Evolutionary conservation across 169 alveolate species (phyloP).

Genomic region (Blepharisma undulans): DNA sequence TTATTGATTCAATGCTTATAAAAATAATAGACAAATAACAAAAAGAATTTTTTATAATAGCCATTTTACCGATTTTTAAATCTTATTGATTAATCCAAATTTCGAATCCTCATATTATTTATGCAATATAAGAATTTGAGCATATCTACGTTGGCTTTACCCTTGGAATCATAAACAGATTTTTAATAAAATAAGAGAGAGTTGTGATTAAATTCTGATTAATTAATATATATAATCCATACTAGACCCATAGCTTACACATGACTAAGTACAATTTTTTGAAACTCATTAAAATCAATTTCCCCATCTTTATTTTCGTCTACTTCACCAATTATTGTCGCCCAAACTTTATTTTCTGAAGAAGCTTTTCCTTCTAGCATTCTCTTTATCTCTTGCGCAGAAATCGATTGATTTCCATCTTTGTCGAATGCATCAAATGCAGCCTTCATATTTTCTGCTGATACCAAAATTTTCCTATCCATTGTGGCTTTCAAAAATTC

Average conservation of each 20-base stretch:
- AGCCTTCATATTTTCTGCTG: conserved; percentile 63
- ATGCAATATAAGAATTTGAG: too few relatives aligned
- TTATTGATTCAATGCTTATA: too few relatives aligned
- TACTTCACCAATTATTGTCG: conserved; percentile 68
- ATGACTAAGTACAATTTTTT: neutral
- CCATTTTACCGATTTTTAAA: neutral
- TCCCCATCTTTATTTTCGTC: conserved; percentile 76
- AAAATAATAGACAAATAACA: too few relatives aligned
- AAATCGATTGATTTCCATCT: conserved; percentile 74
- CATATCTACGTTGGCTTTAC: too few relatives aligned
- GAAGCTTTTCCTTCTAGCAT: conserved; percentile 53
- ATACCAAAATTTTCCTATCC: conserved; percentile 53
- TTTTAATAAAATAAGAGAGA: too few relatives aligned
- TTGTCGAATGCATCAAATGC: conserved; percentile 78
- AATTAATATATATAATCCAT: too few relatives aligned
- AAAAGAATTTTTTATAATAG: neutral
- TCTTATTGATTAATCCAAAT: neutral
- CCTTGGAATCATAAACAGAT: too few relatives aligned
- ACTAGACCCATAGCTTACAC: neutral
- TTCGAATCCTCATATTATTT: too few relatives aligned
- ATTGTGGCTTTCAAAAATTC: conserved; percentile 78
- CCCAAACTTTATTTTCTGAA: conserved; percentile 67
- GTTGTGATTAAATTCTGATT: too few relatives aligned
- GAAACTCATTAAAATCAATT: conserved; percentile 29
- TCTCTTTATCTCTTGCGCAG: conserved; percentile 69